Evolutionary conservation across 176 grass and related monocot genomes (phyloP).

Genomic region (Aegilops umbellulata): DNA sequence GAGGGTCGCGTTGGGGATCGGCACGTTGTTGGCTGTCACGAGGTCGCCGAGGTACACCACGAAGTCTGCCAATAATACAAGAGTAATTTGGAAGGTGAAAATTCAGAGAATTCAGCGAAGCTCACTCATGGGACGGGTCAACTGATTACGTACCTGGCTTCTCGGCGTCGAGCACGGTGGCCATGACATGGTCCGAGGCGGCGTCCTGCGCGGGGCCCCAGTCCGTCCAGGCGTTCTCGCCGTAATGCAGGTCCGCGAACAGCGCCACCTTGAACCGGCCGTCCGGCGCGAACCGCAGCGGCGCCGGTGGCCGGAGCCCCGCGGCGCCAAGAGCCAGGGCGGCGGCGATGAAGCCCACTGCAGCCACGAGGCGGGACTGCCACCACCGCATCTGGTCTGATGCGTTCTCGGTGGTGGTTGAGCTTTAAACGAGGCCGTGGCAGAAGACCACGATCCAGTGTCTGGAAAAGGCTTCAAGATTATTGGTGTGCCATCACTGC

Average conservation of each 20-base stretch:
- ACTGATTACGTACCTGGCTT: slow-evolving; percentile 58
- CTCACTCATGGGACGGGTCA: too few relatives aligned
- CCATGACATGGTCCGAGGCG: slow-evolving; percentile 67
- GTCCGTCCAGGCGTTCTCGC: slow-evolving; percentile 86
- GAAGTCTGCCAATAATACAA: slow-evolving; percentile 45
- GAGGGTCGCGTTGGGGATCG: slow-evolving; percentile 69
- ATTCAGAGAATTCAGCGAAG: neutral
- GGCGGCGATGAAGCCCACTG: neutral
- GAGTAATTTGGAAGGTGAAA: neutral
- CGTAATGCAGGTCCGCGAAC: slow-evolving; percentile 94
- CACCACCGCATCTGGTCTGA: slow-evolving; percentile 12
- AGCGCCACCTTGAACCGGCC: slow-evolving; percentile 57
- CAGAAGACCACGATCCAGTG: neutral
- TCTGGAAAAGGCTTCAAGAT: neutral
- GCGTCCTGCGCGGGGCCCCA: slow-evolving; percentile 82
- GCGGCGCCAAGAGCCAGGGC: neutral
- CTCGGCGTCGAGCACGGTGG: slow-evolving; percentile 72
- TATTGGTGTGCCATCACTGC: too few relatives aligned
- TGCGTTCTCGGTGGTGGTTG: neutral
- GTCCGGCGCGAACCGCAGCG: slow-evolving; percentile 38
- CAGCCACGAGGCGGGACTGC: neutral
- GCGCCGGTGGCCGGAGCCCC: neutral
- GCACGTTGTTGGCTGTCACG: slow-evolving; percentile 85
- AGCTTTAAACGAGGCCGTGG: neutral
- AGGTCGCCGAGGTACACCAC: slow-evolving; percentile 93